Evolutionary conservation across 768 basidiomycete species (phyloP).

Genomic region (Tulasnella calospora): DNA sequence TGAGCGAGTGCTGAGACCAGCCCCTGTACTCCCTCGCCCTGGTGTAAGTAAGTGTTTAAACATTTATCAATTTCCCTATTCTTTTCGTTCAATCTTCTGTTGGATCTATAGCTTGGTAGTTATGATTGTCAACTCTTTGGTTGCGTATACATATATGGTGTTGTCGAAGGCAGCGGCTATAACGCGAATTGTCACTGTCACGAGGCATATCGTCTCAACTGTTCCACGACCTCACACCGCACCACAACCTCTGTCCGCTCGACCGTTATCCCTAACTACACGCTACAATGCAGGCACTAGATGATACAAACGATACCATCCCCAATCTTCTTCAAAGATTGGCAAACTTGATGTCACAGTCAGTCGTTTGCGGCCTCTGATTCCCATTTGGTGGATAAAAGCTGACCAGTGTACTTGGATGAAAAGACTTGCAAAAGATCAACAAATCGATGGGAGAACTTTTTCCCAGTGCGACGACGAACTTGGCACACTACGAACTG

Average conservation of each 20-base stretch:
- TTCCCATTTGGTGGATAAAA: neutral
- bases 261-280: neutral
- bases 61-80: neutral
- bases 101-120: too few relatives aligned
- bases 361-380: neutral
- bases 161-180: too few relatives aligned
- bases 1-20: slow-evolving; percentile 14
- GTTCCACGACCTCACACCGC: too few relatives aligned
- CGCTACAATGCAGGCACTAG: neutral
- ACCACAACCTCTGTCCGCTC: too few relatives aligned
- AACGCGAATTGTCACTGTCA: neutral
- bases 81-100: neutral
- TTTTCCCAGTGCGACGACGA: neutral
- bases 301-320: too few relatives aligned
- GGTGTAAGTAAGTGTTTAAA: neutral
- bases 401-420: neutral
- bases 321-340: neutral
- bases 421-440: neutral
- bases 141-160: neutral
- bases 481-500: neutral
- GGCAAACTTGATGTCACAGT: neutral
- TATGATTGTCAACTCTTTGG: neutral
- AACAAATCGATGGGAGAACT: neutral
- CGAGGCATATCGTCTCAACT: too few relatives aligned
- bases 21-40: neutral